Percentiles rank a stretch among this genome's conserved stretches.
Conservation (phyloP, 2,329 filamentous ascomycete genomes). For the Periglandula ipomoeae region DNA sequence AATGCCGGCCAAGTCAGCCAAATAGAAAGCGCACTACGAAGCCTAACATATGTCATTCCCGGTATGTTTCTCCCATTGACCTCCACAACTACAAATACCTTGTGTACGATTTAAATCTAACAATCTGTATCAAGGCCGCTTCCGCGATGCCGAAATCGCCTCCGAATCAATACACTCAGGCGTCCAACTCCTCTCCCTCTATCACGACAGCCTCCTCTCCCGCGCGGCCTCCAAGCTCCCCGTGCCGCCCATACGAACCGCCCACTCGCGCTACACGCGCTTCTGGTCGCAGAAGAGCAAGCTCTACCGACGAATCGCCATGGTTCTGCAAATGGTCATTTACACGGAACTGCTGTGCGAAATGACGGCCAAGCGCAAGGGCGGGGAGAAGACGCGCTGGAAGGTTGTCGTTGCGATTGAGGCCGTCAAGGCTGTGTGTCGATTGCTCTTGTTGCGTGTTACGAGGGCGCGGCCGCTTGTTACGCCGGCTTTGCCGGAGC, state of each 20-base stretch:
- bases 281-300: conserved; percentile 55
- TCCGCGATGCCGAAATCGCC: conserved; percentile 86
- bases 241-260: conserved; percentile 43
- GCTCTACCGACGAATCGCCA: conserved; percentile 72
- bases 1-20: conserved; percentile 90
- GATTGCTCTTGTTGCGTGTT: conserved; percentile 68
- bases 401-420: conserved; percentile 79
- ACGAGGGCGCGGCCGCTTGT: conserved; percentile 78
- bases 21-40: conserved; percentile 87
- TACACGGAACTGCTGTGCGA: conserved; percentile 97
- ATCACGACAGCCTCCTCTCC: conserved; percentile 81
- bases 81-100: too few relatives aligned
- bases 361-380: conserved; percentile 84
- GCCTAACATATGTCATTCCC: conserved; percentile 91
- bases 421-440: conserved; percentile 74
- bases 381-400: conserved; percentile 74
- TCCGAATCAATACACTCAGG: conserved; percentile 86
- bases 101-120: too few relatives aligned
- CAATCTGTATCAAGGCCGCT: conserved; percentile 51
- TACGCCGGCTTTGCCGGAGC: conserved; percentile 74
- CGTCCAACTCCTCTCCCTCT: conserved; percentile 82
- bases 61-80: too few relatives aligned
- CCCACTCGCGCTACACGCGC: conserved; percentile 57
- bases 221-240: conserved; percentile 51
- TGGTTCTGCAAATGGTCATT: conserved; percentile 79